Percentiles rank a stretch among this genome's conserved stretches.
These are phyloP conservation scores for Cyclotella sp. DNA, from an alignment of 108 stramenopile species.

Conservation along the genomic window DNA sequence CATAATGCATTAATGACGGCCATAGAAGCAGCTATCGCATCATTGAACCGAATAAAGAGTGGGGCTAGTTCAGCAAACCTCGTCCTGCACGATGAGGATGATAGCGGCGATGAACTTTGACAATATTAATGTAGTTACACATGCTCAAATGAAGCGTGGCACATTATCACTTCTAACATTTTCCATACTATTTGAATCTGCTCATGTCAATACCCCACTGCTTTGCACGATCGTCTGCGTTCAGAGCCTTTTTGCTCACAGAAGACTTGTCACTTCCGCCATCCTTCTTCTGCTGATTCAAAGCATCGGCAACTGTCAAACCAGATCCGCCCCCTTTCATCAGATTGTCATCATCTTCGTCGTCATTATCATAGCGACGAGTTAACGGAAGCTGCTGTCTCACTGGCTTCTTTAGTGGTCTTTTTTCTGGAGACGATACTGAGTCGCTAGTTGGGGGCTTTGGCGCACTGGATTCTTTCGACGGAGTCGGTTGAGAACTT, in stretches of 20 bases:
- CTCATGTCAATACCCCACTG: slow-evolving; percentile 75
- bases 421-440: not conserved
- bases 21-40: not conserved
- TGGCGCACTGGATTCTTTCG: not conserved
- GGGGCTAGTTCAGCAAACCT: not conserved
- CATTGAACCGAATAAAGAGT: not conserved
- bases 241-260: slow-evolving; percentile 29
- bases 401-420: slow-evolving; percentile 31
- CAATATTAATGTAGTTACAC: not conserved
- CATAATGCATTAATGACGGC: slow-evolving; percentile 1
- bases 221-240: slow-evolving; percentile 54
- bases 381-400: slow-evolving; percentile 49
- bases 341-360: slow-evolving; percentile 63
- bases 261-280: slow-evolving; percentile 24
- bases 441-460: not conserved
- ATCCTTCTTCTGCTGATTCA: slow-evolving; percentile 47
- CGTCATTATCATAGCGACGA: slow-evolving; percentile 39
- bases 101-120: slow-evolving; percentile 11
- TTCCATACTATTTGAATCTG: slow-evolving; percentile 36
- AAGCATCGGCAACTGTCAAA: slow-evolving; percentile 60
- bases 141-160: not conserved
- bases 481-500: not conserved
- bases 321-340: slow-evolving; percentile 51
- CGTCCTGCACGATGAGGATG: not conserved
- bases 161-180: not conserved